phyloP scores from a whole-genome alignment of 164 flowering plant genomes.

The grape (Vitis vinifera) region DNA sequence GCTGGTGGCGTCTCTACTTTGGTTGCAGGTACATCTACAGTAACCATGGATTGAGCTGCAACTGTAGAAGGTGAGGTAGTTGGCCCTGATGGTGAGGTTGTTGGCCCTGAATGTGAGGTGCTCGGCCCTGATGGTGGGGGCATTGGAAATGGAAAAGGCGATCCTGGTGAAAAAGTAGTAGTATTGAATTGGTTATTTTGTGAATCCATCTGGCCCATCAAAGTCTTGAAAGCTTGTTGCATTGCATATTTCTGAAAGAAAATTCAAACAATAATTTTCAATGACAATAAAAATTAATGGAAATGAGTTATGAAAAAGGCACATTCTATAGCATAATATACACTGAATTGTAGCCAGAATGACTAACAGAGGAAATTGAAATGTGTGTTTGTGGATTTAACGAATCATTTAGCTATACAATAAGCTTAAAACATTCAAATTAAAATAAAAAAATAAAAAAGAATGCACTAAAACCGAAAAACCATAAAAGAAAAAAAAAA shows the following conservation, averaged over 20 bases:
- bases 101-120: slow-evolving; percentile 3
- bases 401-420: too few relatives aligned
- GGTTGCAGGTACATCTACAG: slow-evolving; percentile 74
- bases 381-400: too few relatives aligned
- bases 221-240: slow-evolving; percentile 90
- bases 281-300: not conserved
- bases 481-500: too few relatives aligned
- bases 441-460: too few relatives aligned
- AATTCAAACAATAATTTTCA: not conserved
- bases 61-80: slow-evolving; percentile 30
- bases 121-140: slow-evolving; percentile 33
- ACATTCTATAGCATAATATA: too few relatives aligned
- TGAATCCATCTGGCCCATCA: slow-evolving; percentile 82
- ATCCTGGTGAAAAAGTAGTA: slow-evolving; percentile 57
- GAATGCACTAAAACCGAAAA: too few relatives aligned
- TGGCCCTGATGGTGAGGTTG: not conserved
- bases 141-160: slow-evolving; percentile 69
- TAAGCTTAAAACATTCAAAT: too few relatives aligned
- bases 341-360: too few relatives aligned
- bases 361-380: too few relatives aligned
- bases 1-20: slow-evolving; percentile 63
- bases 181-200: slow-evolving; percentile 54
- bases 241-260: slow-evolving; percentile 80
- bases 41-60: slow-evolving; percentile 47
- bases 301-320: not conserved